Conservation (phyloP, 257 asterid genomes). For the Plantago ovata region DNA sequence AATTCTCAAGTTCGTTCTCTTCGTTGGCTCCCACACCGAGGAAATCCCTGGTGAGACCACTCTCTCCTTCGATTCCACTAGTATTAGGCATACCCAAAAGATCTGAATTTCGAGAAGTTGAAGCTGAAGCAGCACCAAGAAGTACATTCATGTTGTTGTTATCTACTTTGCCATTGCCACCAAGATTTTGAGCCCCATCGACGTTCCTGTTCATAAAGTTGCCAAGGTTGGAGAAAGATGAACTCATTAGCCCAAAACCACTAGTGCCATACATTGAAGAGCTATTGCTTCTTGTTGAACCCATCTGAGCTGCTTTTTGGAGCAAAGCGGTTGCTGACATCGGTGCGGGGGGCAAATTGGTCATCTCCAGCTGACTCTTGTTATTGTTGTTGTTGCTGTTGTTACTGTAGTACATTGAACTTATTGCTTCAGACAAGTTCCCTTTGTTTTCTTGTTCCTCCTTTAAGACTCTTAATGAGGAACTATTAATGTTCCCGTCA, state of each 20-base stretch:
- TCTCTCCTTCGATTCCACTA: constrained; percentile 36
- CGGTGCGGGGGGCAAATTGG: constrained; percentile 26
- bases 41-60: constrained; percentile 64
- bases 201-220: constrained; percentile 25
- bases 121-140: constrained; percentile 10
- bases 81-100: neutral
- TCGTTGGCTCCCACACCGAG: constrained; percentile 63
- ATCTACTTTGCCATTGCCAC: constrained; percentile 18
- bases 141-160: constrained; percentile 25
- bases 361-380: constrained; percentile 23
- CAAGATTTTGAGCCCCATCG: constrained; percentile 15
- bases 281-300: constrained; percentile 56
- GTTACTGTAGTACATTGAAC: constrained; percentile 41
- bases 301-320: constrained; percentile 87
- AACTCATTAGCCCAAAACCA: constrained; percentile 51
- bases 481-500: constrained; percentile 20
- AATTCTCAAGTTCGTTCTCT: constrained; percentile 48
- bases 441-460: constrained; percentile 66
- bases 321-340: constrained; percentile 86
- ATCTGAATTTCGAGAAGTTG: neutral
- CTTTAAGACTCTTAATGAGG: constrained; percentile 31
- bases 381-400: constrained; percentile 21
- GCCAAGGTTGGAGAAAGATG: constrained; percentile 35
- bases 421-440: constrained; percentile 37
- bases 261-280: constrained; percentile 28